A percentile compares a stretch with the other conserved stretches of the same genome.
Conservation (phyloP, 164 flowering plant genomes). For the Annona cherimola region DNA sequence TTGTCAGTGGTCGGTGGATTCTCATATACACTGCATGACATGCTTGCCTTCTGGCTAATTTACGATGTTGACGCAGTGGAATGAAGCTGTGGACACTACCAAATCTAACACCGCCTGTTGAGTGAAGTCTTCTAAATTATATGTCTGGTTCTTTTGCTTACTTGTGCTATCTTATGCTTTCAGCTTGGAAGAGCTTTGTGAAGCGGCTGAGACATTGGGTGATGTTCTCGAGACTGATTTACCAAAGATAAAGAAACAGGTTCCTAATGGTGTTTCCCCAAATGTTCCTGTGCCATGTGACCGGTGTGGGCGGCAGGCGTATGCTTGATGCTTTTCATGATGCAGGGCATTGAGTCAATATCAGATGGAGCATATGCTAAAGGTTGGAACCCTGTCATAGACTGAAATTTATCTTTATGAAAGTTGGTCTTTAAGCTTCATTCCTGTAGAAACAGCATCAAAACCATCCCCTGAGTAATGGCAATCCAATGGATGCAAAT, state of each 20-base stretch:
- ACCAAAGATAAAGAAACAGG: constrained; percentile 57
- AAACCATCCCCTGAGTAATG: background rate
- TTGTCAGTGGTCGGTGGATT: background rate
- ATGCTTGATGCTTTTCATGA: constrained; percentile 21
- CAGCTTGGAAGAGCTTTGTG: constrained; percentile 76
- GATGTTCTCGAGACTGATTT: constrained; percentile 75
- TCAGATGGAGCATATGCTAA: background rate
- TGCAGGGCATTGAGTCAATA: constrained; percentile 6
- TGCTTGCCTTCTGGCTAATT: background rate
- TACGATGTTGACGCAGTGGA: background rate
- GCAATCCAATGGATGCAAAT: background rate
- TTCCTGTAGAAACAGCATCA: background rate
- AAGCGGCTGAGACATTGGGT: constrained; percentile 66
- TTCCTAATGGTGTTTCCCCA: constrained; percentile 31
- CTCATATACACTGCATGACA: background rate
- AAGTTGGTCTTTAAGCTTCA: background rate
- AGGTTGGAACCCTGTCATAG: background rate
- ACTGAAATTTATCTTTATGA: background rate
- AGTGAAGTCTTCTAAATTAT: background rate
- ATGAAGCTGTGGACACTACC: background rate
- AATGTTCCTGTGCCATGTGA: constrained; percentile 44
- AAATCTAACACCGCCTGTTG: background rate
- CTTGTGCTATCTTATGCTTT: constrained; percentile 8
- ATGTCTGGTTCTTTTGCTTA: background rate
- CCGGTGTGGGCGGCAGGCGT: constrained; percentile 65